Conservation (phyloP, 257 asterid genomes). For the Cordia subcordata region DNA sequence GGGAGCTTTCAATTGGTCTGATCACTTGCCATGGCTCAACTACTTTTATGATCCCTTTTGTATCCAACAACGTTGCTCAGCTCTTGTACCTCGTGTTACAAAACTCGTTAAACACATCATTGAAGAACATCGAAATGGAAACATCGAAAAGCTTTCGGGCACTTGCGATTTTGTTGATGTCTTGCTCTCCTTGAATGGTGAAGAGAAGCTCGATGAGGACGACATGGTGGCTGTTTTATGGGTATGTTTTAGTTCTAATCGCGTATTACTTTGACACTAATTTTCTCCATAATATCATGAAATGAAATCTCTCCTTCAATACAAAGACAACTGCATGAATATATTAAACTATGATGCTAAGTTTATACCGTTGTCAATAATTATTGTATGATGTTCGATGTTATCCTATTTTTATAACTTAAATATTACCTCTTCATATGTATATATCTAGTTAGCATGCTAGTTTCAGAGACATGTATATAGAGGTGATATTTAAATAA, state of each 20-base stretch:
- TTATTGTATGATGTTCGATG: too few relatives aligned
- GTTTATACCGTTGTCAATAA: too few relatives aligned
- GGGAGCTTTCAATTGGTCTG: too few relatives aligned
- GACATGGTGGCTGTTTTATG: conserved; percentile 83
- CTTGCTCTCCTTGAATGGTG: conserved; percentile 58
- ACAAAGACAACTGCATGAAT: too few relatives aligned
- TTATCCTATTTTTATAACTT: background rate
- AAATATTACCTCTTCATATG: too few relatives aligned
- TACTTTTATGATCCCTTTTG: conserved; percentile 39
- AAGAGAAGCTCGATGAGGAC: conserved; percentile 65
- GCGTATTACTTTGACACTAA: background rate
- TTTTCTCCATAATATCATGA: too few relatives aligned
- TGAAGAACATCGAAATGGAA: conserved; percentile 21
- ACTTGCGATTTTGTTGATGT: conserved; percentile 66
- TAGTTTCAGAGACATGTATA: too few relatives aligned
- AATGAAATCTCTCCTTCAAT: too few relatives aligned
- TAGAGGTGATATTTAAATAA: too few relatives aligned
- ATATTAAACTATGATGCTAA: too few relatives aligned
- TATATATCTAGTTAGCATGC: too few relatives aligned
- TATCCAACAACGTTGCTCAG: conserved; percentile 31
- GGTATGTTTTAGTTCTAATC: conserved; percentile 30
- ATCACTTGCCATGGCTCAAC: conserved; percentile 54
- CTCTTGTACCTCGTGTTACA: conserved; percentile 34
- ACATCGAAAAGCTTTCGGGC: too few relatives aligned
- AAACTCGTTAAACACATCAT: conserved; percentile 36